A percentile compares a stretch with the other conserved stretches of the same genome.
phyloP scores from a whole-genome alignment of 2,329 filamentous ascomycete species.

The Exophiala spinifera region DNA sequence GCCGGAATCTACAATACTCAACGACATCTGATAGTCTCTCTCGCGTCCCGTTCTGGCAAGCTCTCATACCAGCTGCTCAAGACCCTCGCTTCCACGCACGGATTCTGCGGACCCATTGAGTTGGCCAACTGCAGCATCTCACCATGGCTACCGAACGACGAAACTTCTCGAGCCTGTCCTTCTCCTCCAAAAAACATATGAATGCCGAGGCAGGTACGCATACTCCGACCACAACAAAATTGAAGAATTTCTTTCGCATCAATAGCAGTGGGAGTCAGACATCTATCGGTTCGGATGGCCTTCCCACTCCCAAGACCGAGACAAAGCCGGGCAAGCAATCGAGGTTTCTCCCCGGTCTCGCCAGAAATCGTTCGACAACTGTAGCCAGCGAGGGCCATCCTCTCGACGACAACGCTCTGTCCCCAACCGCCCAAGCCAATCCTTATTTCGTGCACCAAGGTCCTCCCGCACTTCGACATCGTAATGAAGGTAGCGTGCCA shows the following conservation, averaged over 20 bases:
- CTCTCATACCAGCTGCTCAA: neutral
- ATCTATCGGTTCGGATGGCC: constrained; percentile 40
- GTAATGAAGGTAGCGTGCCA: constrained; percentile 89
- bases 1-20: neutral
- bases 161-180: constrained; percentile 46
- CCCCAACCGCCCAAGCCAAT: constrained; percentile 90
- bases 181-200: constrained; percentile 45
- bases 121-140: constrained; percentile 31
- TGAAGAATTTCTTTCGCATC: constrained; percentile 69
- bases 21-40: neutral
- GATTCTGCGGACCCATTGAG: constrained; percentile 29
- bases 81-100: neutral
- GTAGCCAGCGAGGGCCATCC: constrained; percentile 90
- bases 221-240: constrained; percentile 54
- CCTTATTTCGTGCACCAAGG: constrained; percentile 98
- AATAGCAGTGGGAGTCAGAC: constrained; percentile 52
- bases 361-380: constrained; percentile 82
- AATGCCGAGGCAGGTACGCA: constrained; percentile 47
- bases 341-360: constrained; percentile 82
- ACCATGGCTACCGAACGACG: constrained; percentile 45
- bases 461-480: constrained; percentile 85
- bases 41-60: constrained; percentile 1
- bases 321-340: constrained; percentile 72
- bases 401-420: constrained; percentile 77
- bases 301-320: constrained; percentile 54